Evolutionary conservation across 2,329 filamentous ascomycete genomes (phyloP), one percentile per base, ranked within the genome.

Genomic region (Ceratocystis colombiana): DNA sequence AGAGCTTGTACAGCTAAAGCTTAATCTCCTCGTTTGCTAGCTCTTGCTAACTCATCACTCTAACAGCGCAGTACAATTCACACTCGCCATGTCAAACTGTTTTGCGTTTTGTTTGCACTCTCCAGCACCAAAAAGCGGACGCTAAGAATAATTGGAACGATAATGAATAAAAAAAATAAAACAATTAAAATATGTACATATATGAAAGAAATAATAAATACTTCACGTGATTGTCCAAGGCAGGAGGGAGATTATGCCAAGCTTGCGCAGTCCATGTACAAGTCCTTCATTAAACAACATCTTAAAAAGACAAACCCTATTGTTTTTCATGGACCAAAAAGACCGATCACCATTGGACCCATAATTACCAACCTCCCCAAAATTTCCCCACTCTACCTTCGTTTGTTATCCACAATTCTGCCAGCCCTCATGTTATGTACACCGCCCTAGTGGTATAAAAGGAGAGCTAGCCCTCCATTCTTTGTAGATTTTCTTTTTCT

Each of bases 371-470:
- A 5, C 44, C 41, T 12, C 44, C 25, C 6, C 7, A 20, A 62
- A 25, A 44, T 30, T 10, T 62, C n/a, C 41, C 37, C 3, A 8
- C 20, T 17, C 57, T 33, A 41, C 28, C 30, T 7, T 45, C 28
- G 61, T 20, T 30, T n/a, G 20, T 10, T 41, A 20, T 30, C n/a
- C 46, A 25, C 28, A 48, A 15, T n/a, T 59, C 55, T 59, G 55
- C 55, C 55, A 48, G 22, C 50, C 20, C 50, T 30, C 5, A 20
- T 20, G 5, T 25, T 37, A n/a, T 48, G 5, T 41, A 57, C 37
- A 66, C 66, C 62, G 63, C 55, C 45, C n/a, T 6, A n/a, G 10
- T 41, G 7, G 62, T 69, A 77, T 77, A 77, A 74, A 77, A 66
- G 0, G 1, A 6, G 25, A 5, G 59, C 66, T 50, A 28, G 37